Evolutionary conservation across 2,329 filamentous ascomycete genomes (phyloP).

Genomic region (Aspergillus unguis): DNA sequence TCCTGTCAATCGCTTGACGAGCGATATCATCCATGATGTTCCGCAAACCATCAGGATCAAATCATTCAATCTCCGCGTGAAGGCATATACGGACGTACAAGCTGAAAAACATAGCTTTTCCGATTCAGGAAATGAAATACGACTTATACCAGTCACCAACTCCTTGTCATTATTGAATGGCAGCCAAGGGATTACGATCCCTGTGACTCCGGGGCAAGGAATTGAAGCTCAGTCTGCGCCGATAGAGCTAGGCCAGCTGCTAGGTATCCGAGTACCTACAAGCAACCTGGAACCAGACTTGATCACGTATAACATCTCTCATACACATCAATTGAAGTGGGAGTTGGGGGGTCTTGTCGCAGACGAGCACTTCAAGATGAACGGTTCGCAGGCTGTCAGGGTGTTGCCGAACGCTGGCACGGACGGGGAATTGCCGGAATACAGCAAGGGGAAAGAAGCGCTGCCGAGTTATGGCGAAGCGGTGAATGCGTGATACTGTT

Average conservation of each 20-base stretch:
- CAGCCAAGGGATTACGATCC: background rate
- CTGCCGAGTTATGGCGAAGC: background rate
- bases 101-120: background rate
- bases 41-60: background rate
- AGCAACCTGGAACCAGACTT: background rate
- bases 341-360: slow-evolving; percentile 2
- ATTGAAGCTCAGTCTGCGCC: background rate
- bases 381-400: background rate
- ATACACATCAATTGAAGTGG: background rate
- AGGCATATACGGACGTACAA: background rate
- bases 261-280: background rate
- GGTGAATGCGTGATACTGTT: background rate
- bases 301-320: slow-evolving; percentile 4
- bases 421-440: background rate
- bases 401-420: background rate
- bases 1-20: background rate
- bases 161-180: background rate
- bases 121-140: too few species aligned
- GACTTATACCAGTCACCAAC: too few species aligned
- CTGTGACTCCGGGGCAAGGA: background rate
- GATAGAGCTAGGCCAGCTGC: background rate
- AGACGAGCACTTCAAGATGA: background rate
- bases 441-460: background rate
- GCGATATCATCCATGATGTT: background rate
- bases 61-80: background rate